Evolutionary conservation across 75 land plant species (phyloP).

Genomic region (Larix kaempferi): DNA sequence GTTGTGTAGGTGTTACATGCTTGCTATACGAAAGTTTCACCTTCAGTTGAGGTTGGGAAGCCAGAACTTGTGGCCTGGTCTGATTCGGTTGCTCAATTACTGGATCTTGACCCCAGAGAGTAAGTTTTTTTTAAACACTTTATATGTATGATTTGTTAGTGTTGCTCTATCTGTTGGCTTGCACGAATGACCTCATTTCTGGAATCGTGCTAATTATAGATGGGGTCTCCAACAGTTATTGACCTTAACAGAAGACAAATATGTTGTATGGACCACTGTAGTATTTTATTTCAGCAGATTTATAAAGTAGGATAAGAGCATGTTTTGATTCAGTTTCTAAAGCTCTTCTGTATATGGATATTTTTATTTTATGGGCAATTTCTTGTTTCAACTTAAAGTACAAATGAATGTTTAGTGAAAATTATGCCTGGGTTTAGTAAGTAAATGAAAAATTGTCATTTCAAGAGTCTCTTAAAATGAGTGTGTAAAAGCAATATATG

Average conservation of each 20-base stretch:
- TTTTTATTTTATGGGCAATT: background rate
- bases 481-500: background rate
- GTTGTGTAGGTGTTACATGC: conserved; percentile 74
- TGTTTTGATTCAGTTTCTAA: background rate
- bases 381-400: background rate
- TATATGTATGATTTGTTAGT: background rate
- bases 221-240: background rate
- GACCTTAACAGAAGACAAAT: background rate
- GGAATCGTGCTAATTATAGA: background rate
- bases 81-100: conserved; percentile 71
- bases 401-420: background rate
- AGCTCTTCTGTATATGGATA: background rate
- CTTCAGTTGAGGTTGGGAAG: conserved; percentile 78
- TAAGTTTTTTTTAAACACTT: conserved; percentile 25
- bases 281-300: background rate
- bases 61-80: conserved; percentile 96
- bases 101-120: conserved; percentile 93
- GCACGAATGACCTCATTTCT: background rate
- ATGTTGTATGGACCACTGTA: background rate
- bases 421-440: background rate
- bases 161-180: background rate
- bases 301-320: background rate
- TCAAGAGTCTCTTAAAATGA: background rate
- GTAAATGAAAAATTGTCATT: background rate
- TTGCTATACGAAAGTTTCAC: conserved; percentile 84